Evolutionary conservation across 768 basidiomycete genomes (phyloP).

Genomic region (Crassisporium funariophilum): DNA sequence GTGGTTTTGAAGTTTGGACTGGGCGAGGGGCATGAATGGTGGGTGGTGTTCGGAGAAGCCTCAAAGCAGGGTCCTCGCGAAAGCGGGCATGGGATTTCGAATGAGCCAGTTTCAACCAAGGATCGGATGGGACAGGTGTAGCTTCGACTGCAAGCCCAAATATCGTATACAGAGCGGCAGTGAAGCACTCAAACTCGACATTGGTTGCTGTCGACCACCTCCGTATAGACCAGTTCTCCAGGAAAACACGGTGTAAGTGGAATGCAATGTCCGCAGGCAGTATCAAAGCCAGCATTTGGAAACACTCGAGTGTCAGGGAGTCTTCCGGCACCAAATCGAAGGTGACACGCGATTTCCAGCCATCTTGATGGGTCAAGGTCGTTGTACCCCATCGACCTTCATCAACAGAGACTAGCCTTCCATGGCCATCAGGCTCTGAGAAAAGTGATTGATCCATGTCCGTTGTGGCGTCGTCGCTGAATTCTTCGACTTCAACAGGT

Average conservation of each 20-base stretch:
- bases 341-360: slow-evolving; percentile 44
- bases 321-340: slow-evolving; percentile 61
- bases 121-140: slow-evolving; percentile 18
- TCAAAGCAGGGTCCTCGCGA: slow-evolving; percentile 60
- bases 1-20: slow-evolving; percentile 24
- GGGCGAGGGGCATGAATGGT: slow-evolving; percentile 22
- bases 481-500: slow-evolving; percentile 35
- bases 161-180: slow-evolving; percentile 48
- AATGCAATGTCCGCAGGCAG: slow-evolving; percentile 61
- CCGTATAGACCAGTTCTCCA: slow-evolving; percentile 56
- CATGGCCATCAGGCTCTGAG: slow-evolving; percentile 24
- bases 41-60: slow-evolving; percentile 38
- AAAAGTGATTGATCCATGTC: slow-evolving; percentile 20
- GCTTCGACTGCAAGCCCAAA: slow-evolving; percentile 41
- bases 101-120: slow-evolving; percentile 53
- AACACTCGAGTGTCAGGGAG: slow-evolving; percentile 54
- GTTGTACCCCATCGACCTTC: slow-evolving; percentile 54
- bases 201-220: slow-evolving; percentile 44
- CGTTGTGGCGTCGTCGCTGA: slow-evolving; percentile 12
- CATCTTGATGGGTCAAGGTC: slow-evolving; percentile 56
- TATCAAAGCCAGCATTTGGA: slow-evolving; percentile 64
- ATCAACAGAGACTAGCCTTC: slow-evolving; percentile 44
- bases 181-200: slow-evolving; percentile 61
- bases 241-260: slow-evolving; percentile 54
- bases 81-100: slow-evolving; percentile 51